Conservation (phyloP, 345 rosid species). For the Ailanthus altissimus region DNA sequence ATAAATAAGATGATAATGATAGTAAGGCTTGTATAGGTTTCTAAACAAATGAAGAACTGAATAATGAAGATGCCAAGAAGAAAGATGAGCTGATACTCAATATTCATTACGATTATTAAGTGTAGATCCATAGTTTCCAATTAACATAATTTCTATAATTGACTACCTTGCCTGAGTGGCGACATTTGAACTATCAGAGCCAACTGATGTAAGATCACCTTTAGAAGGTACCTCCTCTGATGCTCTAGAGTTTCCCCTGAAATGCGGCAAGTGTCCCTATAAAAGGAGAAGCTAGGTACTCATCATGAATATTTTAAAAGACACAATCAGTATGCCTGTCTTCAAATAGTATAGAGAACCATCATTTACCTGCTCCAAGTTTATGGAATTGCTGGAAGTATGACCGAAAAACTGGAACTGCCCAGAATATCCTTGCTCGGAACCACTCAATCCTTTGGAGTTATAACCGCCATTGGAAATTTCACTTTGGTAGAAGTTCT, state of each 20-base stretch:
- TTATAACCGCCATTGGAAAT: constrained; percentile 23
- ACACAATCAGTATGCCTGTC: not conserved
- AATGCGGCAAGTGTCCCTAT: constrained; percentile 28
- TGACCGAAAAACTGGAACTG: constrained; percentile 31
- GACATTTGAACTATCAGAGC: constrained; percentile 30
- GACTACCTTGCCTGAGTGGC: constrained; percentile 38
- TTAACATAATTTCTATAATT: not conserved
- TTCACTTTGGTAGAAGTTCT: constrained; percentile 29
- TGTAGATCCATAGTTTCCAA: constrained; percentile 13
- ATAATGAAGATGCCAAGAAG: not conserved
- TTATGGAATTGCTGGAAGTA: constrained; percentile 21
- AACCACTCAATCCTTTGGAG: constrained; percentile 26
- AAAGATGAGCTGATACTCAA: not conserved
- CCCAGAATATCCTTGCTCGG: constrained; percentile 27
- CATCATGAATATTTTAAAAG: not conserved
- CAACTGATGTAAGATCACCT: constrained; percentile 29
- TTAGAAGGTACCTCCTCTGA: constrained; percentile 33
- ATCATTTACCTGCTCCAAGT: constrained; percentile 31
- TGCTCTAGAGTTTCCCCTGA: constrained; percentile 20
- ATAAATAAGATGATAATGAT: not conserved
- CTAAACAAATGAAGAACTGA: not conserved
- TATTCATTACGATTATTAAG: not conserved
- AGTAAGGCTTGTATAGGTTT: not conserved
- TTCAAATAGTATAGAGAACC: not conserved
- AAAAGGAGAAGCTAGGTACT: constrained; percentile 11